Base-by-base conservation (phyloP, 2,329 filamentous ascomycete species). In the Claviceps citrina region DNA sequence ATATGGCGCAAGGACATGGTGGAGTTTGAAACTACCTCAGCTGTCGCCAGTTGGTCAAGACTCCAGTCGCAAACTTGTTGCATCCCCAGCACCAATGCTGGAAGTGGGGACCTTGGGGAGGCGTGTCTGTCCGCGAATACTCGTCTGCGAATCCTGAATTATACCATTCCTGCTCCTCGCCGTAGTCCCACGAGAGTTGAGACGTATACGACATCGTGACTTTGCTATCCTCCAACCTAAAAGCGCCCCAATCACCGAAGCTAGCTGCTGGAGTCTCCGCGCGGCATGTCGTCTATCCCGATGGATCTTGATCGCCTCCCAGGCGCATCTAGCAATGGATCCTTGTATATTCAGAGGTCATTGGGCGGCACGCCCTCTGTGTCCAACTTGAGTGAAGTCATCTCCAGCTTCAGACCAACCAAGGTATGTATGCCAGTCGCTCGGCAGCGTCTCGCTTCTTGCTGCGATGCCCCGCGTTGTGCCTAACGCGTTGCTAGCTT, bases 341-440 rank as follows among this genome's bases (percentile, higher is more conserved):
- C 66, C 1, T 60, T 73, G 31, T 70, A 70, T 45, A 70, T 72
- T 38, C 63, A 66, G 7, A 63, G 71, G 16, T 65, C 64, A 9
- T 48, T 71, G 16, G 62, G 61, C 32, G 50, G 52, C 34, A 61
- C 56, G 40, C 49, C 63, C 31, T 63, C 63, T 42, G 71, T 71
- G 5, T 76, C 80, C 10, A 82, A 82, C 54, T 71, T 94, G 40
- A 71, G 75, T 52, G 84, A 94, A 52, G 70, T 91, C 49, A 79
- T 94, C 49, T 68, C 74, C 28, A 77, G 71, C 40, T 93, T 84
- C 56, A 72, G 84, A 38, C 84, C 89, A 7, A 80, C 80, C 35
- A 86, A 85, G 70, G 84, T 89, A 62, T 49, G 62, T 42, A 10
- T 18, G 31, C 15, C 7, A 27, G 32, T 26, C 15, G 9, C 31